A percentile compares a stretch with the other conserved stretches of the same genome.
phyloP scores from a whole-genome alignment of 345 rosid species.

The Salix exigua region DNA sequence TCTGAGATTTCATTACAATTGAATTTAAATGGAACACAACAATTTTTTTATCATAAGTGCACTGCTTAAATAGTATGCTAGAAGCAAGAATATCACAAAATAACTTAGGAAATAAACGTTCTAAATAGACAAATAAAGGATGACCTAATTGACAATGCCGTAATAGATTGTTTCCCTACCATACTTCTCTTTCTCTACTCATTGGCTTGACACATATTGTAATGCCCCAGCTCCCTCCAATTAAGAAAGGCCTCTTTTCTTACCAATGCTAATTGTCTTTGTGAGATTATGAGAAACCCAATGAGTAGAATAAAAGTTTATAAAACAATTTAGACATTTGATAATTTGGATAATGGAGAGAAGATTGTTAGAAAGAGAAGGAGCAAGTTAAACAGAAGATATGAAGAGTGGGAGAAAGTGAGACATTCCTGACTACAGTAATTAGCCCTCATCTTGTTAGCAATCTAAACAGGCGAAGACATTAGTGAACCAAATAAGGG shows the following conservation, averaged over 20 bases:
- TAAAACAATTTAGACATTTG: neutral
- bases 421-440: neutral
- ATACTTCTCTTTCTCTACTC: neutral
- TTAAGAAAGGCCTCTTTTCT: neutral
- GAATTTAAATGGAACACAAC: neutral
- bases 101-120: neutral
- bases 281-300: no score
- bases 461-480: neutral
- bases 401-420: neutral
- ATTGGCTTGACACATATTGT: neutral
- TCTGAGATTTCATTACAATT: no score
- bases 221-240: neutral
- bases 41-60: neutral
- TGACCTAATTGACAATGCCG: no score
- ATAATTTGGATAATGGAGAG: neutral
- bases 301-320: no score
- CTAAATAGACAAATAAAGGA: neutral
- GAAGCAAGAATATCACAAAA: no score
- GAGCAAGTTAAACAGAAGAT: neutral
- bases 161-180: no score
- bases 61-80: neutral
- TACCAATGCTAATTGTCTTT: neutral
- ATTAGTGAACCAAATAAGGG: neutral
- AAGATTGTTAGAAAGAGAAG: neutral
- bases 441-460: neutral